Base-by-base conservation (phyloP, 257 asterid species). In the Scutellaria baicalensis region DNA sequence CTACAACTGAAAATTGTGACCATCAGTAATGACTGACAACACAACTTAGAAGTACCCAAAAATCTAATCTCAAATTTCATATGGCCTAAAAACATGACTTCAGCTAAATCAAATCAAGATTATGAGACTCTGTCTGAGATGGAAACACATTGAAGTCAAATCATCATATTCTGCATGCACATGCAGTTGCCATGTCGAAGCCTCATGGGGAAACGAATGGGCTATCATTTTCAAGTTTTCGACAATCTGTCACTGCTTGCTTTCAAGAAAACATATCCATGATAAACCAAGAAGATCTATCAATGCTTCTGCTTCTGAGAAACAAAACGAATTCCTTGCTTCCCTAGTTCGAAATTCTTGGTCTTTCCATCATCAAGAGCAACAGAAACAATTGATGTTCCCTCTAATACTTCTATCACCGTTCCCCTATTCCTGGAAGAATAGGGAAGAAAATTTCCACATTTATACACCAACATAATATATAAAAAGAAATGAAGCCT, bases 291-390 rank as follows among this genome's bases (percentile, higher is more conserved):
- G 31, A 51, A 52, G 49, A 57, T 21, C n/a, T 9, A 71, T 81
- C 76, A 80, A 60, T 77, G 86, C 64, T 76, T 82, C 47, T 82
- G 92, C 81, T 94, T 94, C 82, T 88, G 95, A 73, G 96, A 82
- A 49, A 94, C 88, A 43, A 91, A 94, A 39, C 97, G 92, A 61
- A 94, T 85, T 51, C 95, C 96, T 80, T 94, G 99, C 77, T 91
- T 89, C 75, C 97, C 97, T 1, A 94, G 93, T 79, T 91, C 97
- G 69, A 83, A 86, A 59, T 75, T 88, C 79, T 75, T 84, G 69
- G 84, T n/a, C 64, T 80, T 82, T 58, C 97, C 99, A 62, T 88
- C 89, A 73, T 93, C 98, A 23, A 90, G 85, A 49, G 83, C 83
- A 49, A 93, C 88, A 50, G 95, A 85, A 47, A 91, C 91, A 6